Conservation (phyloP, 2,329 filamentous ascomycete genomes). For the Monilinia fructicola region DNA sequence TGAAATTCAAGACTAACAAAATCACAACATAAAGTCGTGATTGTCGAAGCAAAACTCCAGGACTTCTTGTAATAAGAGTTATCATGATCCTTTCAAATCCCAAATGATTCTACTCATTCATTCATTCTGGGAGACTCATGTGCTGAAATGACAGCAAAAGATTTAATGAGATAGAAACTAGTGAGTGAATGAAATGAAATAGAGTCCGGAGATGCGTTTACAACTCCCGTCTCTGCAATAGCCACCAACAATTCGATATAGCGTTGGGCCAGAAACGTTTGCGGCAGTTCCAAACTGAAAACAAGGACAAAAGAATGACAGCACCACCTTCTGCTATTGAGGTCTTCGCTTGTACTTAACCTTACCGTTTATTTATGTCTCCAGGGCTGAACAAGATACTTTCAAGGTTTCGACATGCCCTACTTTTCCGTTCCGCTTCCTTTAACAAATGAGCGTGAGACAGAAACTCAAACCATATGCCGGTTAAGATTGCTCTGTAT, state of each 20-base stretch:
- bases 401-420: too few species aligned
- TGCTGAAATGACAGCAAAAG: background rate
- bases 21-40: background rate
- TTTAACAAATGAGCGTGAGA: constrained; percentile 3
- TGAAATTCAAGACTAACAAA: background rate
- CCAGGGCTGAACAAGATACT: background rate
- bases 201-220: background rate
- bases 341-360: constrained; percentile 1
- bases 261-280: constrained; percentile 1
- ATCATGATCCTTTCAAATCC: background rate
- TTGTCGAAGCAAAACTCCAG: constrained; percentile 1
- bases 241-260: background rate
- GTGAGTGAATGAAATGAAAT: background rate
- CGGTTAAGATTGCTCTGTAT: background rate
- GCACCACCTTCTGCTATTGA: background rate
- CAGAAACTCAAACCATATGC: background rate
- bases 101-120: constrained; percentile 18
- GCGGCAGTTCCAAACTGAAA: background rate
- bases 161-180: background rate
- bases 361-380: background rate
- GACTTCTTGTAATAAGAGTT: constrained; percentile 1
- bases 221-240: background rate
- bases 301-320: background rate
- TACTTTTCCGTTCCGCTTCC: background rate
- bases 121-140: background rate